These are phyloP conservation scores for Russula olivacea DNA, from an alignment of 768 basidiomycete genomes.

Conservation along the genomic window DNA sequence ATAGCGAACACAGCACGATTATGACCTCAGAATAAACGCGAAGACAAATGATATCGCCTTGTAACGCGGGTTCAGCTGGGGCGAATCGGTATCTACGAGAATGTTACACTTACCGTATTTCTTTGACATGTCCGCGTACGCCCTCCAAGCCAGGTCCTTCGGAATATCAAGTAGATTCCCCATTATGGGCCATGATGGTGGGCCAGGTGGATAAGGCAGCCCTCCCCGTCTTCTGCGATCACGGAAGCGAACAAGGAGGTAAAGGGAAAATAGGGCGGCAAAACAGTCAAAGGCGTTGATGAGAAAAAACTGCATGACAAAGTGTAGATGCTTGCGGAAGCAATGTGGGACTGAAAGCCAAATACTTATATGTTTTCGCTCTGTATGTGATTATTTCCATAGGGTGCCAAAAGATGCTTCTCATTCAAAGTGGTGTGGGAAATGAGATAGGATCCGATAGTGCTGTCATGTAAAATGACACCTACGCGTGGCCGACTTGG, in stretches of 20 bases:
- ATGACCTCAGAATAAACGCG: conserved; percentile 41
- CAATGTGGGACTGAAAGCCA: no score
- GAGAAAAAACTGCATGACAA: not conserved
- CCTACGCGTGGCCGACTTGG: no score
- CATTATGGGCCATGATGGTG: conserved; percentile 4
- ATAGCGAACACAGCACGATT: conserved; percentile 43
- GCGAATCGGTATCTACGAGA: no score
- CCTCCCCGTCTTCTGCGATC: not conserved
- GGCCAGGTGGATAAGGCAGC: not conserved
- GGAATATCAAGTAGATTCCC: conserved; percentile 13
- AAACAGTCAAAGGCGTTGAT: not conserved
- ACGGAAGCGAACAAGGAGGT: not conserved
- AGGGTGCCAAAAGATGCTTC: no score
- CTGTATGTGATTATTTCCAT: no score
- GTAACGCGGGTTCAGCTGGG: not conserved
- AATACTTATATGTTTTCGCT: no score
- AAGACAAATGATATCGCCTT: conserved; percentile 9
- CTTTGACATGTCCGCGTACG: not conserved
- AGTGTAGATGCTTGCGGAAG: no score
- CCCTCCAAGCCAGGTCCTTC: not conserved
- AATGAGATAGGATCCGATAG: no score
- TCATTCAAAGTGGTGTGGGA: no score
- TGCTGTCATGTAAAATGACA: no score
- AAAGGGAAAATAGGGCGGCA: not conserved
- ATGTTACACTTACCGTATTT: not conserved